These are phyloP conservation scores for Aspergillus latus DNA, from an alignment of 2,329 filamentous ascomycete genomes.

Conservation along the genomic window DNA sequence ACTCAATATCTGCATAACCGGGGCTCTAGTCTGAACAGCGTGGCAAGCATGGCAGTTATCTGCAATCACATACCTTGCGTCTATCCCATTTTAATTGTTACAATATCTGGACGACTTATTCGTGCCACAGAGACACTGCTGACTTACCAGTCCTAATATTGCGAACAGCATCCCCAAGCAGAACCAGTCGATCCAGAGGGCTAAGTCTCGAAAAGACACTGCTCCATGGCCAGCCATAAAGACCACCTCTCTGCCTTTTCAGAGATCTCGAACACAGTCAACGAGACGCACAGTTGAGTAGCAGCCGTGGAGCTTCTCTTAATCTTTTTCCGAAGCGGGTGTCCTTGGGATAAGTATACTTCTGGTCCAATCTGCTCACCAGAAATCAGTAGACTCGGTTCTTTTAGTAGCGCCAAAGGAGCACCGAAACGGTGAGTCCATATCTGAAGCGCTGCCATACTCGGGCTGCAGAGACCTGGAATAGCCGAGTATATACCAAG, in stretches of 20 bases:
- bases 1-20: too few species aligned
- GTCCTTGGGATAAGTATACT: constrained; percentile 22
- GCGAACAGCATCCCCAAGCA: constrained; percentile 30
- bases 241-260: constrained; percentile 19
- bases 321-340: constrained; percentile 26
- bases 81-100: constrained; percentile 38
- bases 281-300: constrained; percentile 17
- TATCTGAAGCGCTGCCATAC: constrained; percentile 22
- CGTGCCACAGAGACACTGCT: too few species aligned
- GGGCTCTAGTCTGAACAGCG: too few species aligned
- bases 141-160: constrained; percentile 20
- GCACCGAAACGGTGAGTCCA: constrained; percentile 18
- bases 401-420: constrained; percentile 20
- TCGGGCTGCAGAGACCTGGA: constrained; percentile 17
- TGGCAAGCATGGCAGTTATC: too few species aligned
- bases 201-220: constrained; percentile 25
- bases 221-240: constrained; percentile 27
- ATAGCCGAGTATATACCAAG: constrained; percentile 27
- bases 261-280: neutral
- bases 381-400: constrained; percentile 30
- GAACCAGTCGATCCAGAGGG: constrained; percentile 23
- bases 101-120: constrained; percentile 15
- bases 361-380: constrained; percentile 25
- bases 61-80: too few species aligned
- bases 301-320: constrained; percentile 10